These are phyloP conservation scores for Candida montana DNA, from an alignment of 805 yeast species.

Conservation along the genomic window DNA sequence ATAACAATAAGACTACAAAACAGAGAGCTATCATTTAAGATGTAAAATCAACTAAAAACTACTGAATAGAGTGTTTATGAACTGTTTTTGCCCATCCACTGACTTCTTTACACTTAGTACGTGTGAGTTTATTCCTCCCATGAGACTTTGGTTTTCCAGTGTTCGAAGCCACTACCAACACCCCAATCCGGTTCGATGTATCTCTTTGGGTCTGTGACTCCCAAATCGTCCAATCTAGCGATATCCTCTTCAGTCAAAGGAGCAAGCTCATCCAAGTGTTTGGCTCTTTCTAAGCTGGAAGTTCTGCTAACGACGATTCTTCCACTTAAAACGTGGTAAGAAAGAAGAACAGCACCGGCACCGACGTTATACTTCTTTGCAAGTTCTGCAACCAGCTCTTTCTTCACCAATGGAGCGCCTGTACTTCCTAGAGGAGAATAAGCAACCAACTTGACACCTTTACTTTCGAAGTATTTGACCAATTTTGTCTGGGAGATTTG, in stretches of 20 bases:
- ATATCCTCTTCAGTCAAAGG: conserved; percentile 39
- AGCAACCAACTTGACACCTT: conserved; percentile 50
- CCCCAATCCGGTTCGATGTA: conserved; percentile 26
- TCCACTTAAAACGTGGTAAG: conserved; percentile 61
- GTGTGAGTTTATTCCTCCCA: too few relatives aligned
- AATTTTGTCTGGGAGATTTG: conserved; percentile 60
- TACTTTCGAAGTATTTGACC: conserved; percentile 43
- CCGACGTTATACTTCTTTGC: conserved; percentile 51
- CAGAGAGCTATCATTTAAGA: background rate
- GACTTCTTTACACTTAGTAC: too few relatives aligned
- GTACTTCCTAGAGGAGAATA: conserved; percentile 61
- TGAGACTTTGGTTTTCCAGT: conserved; percentile 15
- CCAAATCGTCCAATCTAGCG: conserved; percentile 29
- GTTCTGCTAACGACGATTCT: conserved; percentile 67
- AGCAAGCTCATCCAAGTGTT: conserved; percentile 31
- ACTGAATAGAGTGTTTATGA: too few relatives aligned
- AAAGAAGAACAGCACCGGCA: conserved; percentile 52
- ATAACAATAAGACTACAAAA: background rate
- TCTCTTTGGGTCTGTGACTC: conserved; percentile 28
- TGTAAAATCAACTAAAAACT: too few relatives aligned
- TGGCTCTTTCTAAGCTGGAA: conserved; percentile 57
- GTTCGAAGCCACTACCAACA: conserved; percentile 18
- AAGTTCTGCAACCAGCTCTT: conserved; percentile 44
- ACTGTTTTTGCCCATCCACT: too few relatives aligned
- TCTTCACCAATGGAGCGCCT: conserved; percentile 58